Conservation (phyloP, 495 filamentous ascomycete genomes). For the Penicillium robsamsonii region DNA sequence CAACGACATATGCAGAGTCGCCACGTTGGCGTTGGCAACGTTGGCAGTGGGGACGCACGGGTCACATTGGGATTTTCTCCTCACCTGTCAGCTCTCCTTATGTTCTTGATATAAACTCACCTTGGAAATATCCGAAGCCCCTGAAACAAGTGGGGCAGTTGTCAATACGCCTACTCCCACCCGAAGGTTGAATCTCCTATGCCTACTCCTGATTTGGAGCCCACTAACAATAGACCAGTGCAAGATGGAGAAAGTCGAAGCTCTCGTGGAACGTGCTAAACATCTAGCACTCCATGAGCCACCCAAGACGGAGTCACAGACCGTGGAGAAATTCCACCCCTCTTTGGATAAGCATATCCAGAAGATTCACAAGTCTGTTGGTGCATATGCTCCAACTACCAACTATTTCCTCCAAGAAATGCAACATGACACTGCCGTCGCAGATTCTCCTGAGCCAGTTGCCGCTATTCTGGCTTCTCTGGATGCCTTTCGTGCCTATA, state of each 20-base stretch:
- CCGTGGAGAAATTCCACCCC: slow-evolving; percentile 28
- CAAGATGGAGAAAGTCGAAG: slow-evolving; percentile 21
- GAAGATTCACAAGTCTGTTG: slow-evolving; percentile 33
- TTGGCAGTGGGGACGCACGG: slow-evolving; percentile 10
- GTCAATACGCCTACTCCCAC: background rate
- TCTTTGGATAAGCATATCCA: slow-evolving; percentile 31
- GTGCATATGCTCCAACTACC: slow-evolving; percentile 8
- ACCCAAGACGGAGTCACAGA: slow-evolving; percentile 2
- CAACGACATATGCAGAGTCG: background rate
- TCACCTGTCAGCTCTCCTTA: background rate
- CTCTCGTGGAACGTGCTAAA: slow-evolving; percentile 23
- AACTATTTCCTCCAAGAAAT: slow-evolving; percentile 27
- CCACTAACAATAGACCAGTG: background rate
- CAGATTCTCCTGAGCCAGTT: background rate
- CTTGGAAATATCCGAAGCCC: background rate
- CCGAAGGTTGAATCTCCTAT: background rate
- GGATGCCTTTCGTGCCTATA: slow-evolving; percentile 56
- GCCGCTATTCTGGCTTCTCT: slow-evolving; percentile 36
- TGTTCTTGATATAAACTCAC: background rate
- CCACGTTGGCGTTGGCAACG: slow-evolving; percentile 11
- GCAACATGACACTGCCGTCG: slow-evolving; percentile 21
- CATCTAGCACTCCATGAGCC: slow-evolving; percentile 19
- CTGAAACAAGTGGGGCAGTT: slow-evolving; percentile 7
- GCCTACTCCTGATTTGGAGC: background rate
- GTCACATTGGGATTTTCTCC: slow-evolving; percentile 7